Base-by-base conservation (phyloP, 169 alveolate species). In the Eimeria sp. region DNA sequence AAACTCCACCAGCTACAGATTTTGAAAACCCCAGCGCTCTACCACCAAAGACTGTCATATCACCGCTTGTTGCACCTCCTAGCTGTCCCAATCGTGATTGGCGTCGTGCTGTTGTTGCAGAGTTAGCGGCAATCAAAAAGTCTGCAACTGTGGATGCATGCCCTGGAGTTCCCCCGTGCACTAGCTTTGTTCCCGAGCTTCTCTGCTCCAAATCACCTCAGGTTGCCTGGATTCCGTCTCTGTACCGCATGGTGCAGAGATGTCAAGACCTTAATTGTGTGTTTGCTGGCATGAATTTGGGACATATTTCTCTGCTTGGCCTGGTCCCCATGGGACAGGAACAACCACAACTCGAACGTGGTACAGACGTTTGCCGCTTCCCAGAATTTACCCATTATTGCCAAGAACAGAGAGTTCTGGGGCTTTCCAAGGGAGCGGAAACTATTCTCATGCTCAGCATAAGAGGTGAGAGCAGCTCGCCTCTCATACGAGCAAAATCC, bases 231-330 rank as follows among this genome's bases (percentile, higher is more conserved):
- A 57, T 75, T 27, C 72, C 75, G 65, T 87, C 94, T 22, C 51
- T 87, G n/a, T 65, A 87, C 16, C 72, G 40, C 34, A n/a, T 43
- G 22, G 94, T 65, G 11, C 63, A 1, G 34, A 63, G 18, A 22
- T 65, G 65, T 47, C 84, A 87, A 16, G 94, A 87, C 67, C 63
- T 87, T 25, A 87, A 87, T 65, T 14, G 20, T 43, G 82, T 57
- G 40, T n/a, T 87, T 63, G 94, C 63, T 61, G 83, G 94, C 27
- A 87, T 87, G 94, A 61, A 87, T 25, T 43, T 87, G 63, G 47
- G 67, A 30, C 94, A 87, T 65, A 30, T 87, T 5, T 87, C 94
- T 65, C 84, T 87, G 27, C 94, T 87, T 87, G 94, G 94, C 83
- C 34, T 87, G 84, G 83, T 87, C 25, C 45, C 82, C 27, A 63